Base-by-base conservation (phyloP, 257 asterid genomes). In the Lithospermum erythrorhizon region DNA sequence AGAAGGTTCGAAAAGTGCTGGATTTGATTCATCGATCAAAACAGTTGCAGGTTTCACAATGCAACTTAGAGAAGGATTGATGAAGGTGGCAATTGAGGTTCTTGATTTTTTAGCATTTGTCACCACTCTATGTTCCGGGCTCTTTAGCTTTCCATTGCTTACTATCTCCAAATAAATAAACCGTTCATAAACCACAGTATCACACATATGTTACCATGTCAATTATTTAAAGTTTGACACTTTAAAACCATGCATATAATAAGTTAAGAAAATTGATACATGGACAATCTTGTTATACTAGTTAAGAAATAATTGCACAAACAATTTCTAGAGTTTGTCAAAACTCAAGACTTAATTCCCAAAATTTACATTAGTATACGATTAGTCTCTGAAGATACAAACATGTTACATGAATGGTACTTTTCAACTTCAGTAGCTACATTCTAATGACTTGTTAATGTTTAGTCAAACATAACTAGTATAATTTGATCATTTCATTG, bases 41-140 rank as follows among this genome's bases (percentile, higher is more conserved):
- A 24, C 61, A 61, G 70, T 41, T 2, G 83, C 85, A 9, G 95
- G 93, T 74, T 80, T 76, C 17, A 88, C 76, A 0, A 65, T 52
- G 22, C 69, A 23, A 18, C 72, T 82, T 3, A 62, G 71, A 6
- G 83, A 61, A 18, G 96, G 95, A 45, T 73, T 76, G 22, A 85
- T 49, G 79, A 88, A 85, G 23, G 73, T 68, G 52, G 87, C 90
- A 0, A 88, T 80, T 22, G 88, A 81, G 6, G 80, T 81, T 62
- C 95, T 68, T 6, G 70, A 60, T 67, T 68, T 80, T 2, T 61
- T 61, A 5, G 72, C 21, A 69, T 81, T 80, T 29, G 89, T 82
- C 68, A 85, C 68, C 47, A 81, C 96, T 48, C 94, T 71, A 61
- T 88, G 96, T 27, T 73, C 62, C 0, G 79, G 75, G 59, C 93